Evolutionary conservation across 768 basidiomycete species (phyloP).

Genomic region (Suillus ampliporus): DNA sequence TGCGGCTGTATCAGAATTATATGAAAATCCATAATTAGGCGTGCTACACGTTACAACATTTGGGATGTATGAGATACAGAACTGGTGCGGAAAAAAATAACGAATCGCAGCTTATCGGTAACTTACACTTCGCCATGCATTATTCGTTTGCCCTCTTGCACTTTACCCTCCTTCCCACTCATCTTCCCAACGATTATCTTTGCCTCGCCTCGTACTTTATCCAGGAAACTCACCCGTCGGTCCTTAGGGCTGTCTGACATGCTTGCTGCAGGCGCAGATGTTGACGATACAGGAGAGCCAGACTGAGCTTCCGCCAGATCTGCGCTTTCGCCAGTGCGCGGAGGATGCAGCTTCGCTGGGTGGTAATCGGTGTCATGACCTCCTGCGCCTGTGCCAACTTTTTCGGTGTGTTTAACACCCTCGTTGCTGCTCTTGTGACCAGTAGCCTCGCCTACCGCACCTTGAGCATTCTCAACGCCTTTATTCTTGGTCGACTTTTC

Average conservation of each 20-base stretch:
- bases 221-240: conserved; percentile 29
- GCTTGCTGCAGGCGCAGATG: background rate
- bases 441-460: background rate
- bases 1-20: background rate
- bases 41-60: background rate
- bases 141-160: conserved; percentile 34
- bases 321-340: conserved; percentile 23
- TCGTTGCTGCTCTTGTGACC: conserved; percentile 5
- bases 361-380: conserved; percentile 31
- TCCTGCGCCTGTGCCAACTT: background rate
- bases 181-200: conserved; percentile 38
- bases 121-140: conserved; percentile 31
- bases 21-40: no score
- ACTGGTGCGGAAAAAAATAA: background rate
- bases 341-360: conserved; percentile 35
- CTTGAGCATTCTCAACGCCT: background rate
- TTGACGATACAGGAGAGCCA: background rate
- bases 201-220: conserved; percentile 40
- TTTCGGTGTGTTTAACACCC: conserved; percentile 6
- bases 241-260: conserved; percentile 15
- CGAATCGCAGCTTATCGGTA: background rate
- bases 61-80: background rate
- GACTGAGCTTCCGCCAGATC: conserved; percentile 16
- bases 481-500: background rate
- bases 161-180: conserved; percentile 32